A percentile compares a stretch with the other conserved stretches of the same genome.
Conservation (phyloP, 768 basidiomycete genomes). For the Hysterangium stoloniferum region DNA sequence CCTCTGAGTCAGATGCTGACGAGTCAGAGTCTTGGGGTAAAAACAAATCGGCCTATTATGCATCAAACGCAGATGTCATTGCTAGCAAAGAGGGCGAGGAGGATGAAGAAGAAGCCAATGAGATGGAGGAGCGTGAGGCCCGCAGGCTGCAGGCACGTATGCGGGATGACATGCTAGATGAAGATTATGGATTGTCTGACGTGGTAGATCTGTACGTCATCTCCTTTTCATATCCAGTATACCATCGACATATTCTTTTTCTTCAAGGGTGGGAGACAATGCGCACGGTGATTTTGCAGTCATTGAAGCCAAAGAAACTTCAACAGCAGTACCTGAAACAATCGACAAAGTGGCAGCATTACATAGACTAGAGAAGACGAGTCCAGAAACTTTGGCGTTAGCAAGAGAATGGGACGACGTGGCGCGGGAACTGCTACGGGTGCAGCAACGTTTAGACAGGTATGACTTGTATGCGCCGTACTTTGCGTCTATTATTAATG, state of each 20-base stretch:
- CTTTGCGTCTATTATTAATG: not conserved
- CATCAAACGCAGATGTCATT: constrained; percentile 72
- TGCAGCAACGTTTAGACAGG: constrained; percentile 48
- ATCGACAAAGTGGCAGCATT: constrained; percentile 54
- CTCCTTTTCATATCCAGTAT: not conserved
- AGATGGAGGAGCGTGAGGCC: constrained; percentile 85
- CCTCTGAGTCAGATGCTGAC: constrained; percentile 28
- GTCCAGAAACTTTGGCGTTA: constrained; percentile 71
- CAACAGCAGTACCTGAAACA: constrained; percentile 26
- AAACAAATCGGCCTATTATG: constrained; percentile 75
- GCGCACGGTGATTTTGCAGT: not conserved
- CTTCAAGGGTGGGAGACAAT: not conserved
- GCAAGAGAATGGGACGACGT: constrained; percentile 82
- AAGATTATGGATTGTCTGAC: constrained; percentile 80
- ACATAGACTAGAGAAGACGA: constrained; percentile 64
- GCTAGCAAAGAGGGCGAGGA: constrained; percentile 37
- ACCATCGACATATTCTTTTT: not conserved
- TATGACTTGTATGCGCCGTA: constrained; percentile 25
- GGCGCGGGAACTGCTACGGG: constrained; percentile 40
- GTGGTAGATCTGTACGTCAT: constrained; percentile 29
- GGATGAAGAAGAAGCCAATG: constrained; percentile 83
- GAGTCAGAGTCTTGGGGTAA: constrained; percentile 79
- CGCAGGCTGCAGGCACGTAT: constrained; percentile 69
- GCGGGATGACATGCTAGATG: constrained; percentile 61
- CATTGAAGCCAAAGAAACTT: not conserved